phyloP scores from a whole-genome alignment of 2,329 filamentous ascomycete genomes.

The Tolypocladium paradoxum region DNA sequence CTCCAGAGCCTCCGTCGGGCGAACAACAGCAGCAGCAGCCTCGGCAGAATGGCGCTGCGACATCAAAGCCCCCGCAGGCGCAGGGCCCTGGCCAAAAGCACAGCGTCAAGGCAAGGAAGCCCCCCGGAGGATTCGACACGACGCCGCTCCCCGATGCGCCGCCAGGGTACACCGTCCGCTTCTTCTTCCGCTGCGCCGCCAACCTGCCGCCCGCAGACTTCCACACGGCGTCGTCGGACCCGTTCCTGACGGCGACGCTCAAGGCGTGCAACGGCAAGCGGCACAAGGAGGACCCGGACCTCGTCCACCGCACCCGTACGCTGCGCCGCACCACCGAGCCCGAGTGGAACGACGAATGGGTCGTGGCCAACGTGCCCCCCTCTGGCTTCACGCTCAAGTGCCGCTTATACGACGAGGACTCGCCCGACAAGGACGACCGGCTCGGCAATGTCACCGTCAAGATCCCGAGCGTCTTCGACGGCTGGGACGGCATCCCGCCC shows the following conservation, averaged over 20 bases:
- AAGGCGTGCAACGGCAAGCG: conserved; percentile 57
- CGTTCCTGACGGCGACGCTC: conserved; percentile 70
- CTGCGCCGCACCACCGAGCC: conserved; percentile 63
- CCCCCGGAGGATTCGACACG: conserved; percentile 67
- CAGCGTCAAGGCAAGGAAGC: conserved; percentile 24
- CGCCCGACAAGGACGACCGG: conserved; percentile 73
- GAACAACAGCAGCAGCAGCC: not conserved
- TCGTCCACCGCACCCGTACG: conserved; percentile 67
- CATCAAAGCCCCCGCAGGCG: not conserved
- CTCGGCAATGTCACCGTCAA: conserved; percentile 75
- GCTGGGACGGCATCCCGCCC: conserved; percentile 58
- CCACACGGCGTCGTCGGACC: conserved; percentile 67
- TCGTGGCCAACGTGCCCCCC: conserved; percentile 75
- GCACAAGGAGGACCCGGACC: conserved; percentile 75
- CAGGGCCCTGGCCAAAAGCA: conserved; percentile 10
- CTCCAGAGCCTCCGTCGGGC: not conserved
- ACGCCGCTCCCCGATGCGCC: conserved; percentile 67
- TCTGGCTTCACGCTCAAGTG: conserved; percentile 78
- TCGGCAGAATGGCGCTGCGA: not conserved
- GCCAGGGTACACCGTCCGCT: conserved; percentile 72
- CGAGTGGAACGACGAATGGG: conserved; percentile 75
- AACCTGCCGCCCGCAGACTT: conserved; percentile 80
- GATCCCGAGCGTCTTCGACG: conserved; percentile 46
- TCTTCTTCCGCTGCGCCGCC: conserved; percentile 71
- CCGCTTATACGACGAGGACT: conserved; percentile 82